A percentile compares a stretch with the other conserved stretches of the same genome.
Conservation (phyloP, 1,284 basidiomycete genomes). For the Mrakiaceae sp. region DNA sequence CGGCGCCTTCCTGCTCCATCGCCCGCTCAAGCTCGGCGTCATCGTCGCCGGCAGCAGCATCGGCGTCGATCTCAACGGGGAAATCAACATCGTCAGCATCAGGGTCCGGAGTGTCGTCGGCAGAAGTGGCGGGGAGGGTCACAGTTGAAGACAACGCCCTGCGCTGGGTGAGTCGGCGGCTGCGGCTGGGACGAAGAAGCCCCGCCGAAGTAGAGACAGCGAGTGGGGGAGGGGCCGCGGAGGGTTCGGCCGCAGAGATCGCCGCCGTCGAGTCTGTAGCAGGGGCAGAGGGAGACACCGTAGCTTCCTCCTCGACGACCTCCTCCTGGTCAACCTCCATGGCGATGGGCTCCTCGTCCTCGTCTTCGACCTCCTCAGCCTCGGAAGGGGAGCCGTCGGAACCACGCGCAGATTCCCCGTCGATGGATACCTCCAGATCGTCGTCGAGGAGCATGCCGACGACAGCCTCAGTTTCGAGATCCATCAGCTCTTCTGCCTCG, state of each 20-base stretch:
- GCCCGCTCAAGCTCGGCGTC: slow-evolving; percentile 34
- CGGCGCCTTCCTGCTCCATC: slow-evolving; percentile 37
- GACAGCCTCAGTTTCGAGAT: slow-evolving; percentile 16
- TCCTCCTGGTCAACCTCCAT: too few species aligned
- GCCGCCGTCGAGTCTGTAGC: too few species aligned
- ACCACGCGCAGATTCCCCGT: too few species aligned
- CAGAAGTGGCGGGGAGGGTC: slow-evolving; percentile 13
- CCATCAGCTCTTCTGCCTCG: slow-evolving; percentile 8
- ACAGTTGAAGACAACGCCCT: neutral
- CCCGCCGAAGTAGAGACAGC: too few species aligned
- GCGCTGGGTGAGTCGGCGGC: too few species aligned
- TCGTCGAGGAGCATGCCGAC: slow-evolving; percentile 5
- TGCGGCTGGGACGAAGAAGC: too few species aligned
- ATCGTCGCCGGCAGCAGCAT: slow-evolving; percentile 19
- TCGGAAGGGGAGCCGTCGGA: too few species aligned
- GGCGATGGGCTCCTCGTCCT: neutral
- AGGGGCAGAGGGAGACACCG: too few species aligned
- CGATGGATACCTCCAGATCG: too few species aligned
- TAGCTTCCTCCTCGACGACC: too few species aligned
- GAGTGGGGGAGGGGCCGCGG: too few species aligned
- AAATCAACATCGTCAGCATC: slow-evolving; percentile 28
- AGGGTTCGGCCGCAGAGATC: too few species aligned
- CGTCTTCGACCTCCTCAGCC: neutral
- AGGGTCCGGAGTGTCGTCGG: slow-evolving; percentile 24
- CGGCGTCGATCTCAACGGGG: slow-evolving; percentile 27